Percentiles rank a stretch among this genome's conserved stretches.
phyloP scores from a whole-genome alignment of 2,329 filamentous ascomycete species.

The Cercospora sp. region DNA sequence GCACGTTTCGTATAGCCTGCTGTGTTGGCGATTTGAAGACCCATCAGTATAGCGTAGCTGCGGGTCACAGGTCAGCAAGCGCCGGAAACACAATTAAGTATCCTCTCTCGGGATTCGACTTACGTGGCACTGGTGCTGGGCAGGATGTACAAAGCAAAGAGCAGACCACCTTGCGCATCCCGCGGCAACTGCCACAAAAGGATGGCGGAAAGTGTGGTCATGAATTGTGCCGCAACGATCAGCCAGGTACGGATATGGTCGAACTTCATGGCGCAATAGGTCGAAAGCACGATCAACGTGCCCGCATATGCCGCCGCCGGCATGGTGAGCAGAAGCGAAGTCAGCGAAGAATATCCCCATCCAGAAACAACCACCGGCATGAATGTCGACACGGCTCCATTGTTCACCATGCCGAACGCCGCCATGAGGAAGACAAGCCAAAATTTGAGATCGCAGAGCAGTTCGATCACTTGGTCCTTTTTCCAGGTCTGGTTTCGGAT shows the following conservation, averaged over 20 bases:
- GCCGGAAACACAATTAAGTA: background rate
- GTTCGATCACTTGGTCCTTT: slow-evolving; percentile 44
- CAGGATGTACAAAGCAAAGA: slow-evolving; percentile 19
- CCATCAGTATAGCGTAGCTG: slow-evolving; percentile 16
- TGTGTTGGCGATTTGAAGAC: slow-evolving; percentile 22
- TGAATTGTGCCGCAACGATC: slow-evolving; percentile 13
- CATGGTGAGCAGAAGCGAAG: slow-evolving; percentile 15
- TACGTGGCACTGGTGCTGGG: slow-evolving; percentile 14
- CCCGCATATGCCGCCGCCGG: slow-evolving; percentile 20
- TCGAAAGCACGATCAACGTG: slow-evolving; percentile 16
- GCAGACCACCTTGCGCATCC: slow-evolving; percentile 10
- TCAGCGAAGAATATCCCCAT: slow-evolving; percentile 29
- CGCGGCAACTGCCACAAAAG: slow-evolving; percentile 17
- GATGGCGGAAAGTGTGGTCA: slow-evolving; percentile 15
- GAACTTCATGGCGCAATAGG: slow-evolving; percentile 13
- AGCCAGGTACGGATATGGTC: slow-evolving; percentile 19
- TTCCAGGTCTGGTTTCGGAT: slow-evolving; percentile 49
- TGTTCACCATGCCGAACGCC: slow-evolving; percentile 53
- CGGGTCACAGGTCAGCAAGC: background rate
- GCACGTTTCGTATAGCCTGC: slow-evolving; percentile 42
- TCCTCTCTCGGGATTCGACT: background rate
- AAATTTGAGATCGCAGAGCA: slow-evolving; percentile 39
- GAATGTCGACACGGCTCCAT: slow-evolving; percentile 32
- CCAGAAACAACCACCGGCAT: slow-evolving; percentile 42
- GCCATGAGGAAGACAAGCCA: slow-evolving; percentile 49